Conservation (phyloP, 495 filamentous ascomycete species). For the Annulohypoxylon maeteangense region DNA sequence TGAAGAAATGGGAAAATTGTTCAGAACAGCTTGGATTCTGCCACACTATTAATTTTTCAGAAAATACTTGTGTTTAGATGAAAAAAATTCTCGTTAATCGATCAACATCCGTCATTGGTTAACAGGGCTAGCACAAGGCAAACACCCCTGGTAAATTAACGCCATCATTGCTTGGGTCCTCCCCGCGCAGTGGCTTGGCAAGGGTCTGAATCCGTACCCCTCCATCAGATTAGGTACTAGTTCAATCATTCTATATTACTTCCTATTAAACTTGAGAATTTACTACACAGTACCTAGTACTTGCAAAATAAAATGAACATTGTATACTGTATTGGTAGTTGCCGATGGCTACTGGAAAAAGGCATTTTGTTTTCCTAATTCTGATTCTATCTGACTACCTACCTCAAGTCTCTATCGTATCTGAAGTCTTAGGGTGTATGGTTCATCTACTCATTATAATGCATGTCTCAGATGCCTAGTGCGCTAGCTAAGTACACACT, state of each 20-base stretch:
- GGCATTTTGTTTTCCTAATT: too few species aligned
- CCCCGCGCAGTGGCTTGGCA: conserved; percentile 29
- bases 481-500: background rate
- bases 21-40: background rate
- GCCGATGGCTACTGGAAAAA: too few species aligned
- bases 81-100: conserved; percentile 41
- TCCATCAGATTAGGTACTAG: background rate
- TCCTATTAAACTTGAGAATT: too few species aligned
- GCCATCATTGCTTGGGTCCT: background rate
- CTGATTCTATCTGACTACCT: too few species aligned
- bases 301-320: too few species aligned
- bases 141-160: conserved; percentile 1
- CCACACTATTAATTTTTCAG: conserved; percentile 5
- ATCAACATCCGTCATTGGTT: conserved; percentile 32
- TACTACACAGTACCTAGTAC: too few species aligned
- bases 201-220: conserved; percentile 6
- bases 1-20: background rate
- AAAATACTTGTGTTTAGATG: conserved; percentile 12
- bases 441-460: background rate
- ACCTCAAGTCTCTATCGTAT: too few species aligned
- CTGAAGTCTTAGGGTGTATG: too few species aligned
- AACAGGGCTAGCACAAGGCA: background rate
- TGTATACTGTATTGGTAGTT: too few species aligned
- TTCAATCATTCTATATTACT: too few species aligned
- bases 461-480: background rate